Evolutionary conservation across 1,139 yeast species (phyloP).

Genomic region (Chernovozyma aurita): DNA sequence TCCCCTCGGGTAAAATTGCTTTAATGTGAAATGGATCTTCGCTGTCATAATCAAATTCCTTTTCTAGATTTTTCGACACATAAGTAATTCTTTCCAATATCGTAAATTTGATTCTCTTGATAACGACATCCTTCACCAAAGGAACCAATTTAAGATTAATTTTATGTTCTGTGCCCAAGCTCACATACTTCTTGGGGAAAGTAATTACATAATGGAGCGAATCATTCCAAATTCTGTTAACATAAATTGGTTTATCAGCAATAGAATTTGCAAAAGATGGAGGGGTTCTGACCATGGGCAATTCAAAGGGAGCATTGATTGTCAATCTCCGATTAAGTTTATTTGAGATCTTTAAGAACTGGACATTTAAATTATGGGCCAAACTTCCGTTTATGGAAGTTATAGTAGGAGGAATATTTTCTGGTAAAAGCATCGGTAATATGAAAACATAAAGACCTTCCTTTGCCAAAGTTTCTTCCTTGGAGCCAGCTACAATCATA

Average conservation of each 20-base stretch:
- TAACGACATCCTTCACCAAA: slow-evolving; percentile 57
- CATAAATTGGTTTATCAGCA: slow-evolving; percentile 76
- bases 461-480: slow-evolving; percentile 26
- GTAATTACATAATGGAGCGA: slow-evolving; percentile 73
- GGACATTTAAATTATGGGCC: slow-evolving; percentile 29
- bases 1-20: slow-evolving; percentile 18
- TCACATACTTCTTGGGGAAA: slow-evolving; percentile 69
- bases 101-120: slow-evolving; percentile 71
- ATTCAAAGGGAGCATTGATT: slow-evolving; percentile 26
- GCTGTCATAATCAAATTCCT: slow-evolving; percentile 55
- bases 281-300: slow-evolving; percentile 70
- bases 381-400: slow-evolving; percentile 51
- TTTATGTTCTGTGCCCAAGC: slow-evolving; percentile 62
- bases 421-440: slow-evolving; percentile 66
- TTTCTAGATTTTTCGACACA: slow-evolving; percentile 49
- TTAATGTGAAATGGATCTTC: slow-evolving; percentile 36
- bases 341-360: slow-evolving; percentile 30
- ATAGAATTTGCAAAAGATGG: slow-evolving; percentile 73
- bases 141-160: slow-evolving; percentile 71
- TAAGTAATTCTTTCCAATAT: slow-evolving; percentile 70
- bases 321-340: slow-evolving; percentile 32
- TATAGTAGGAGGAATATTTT: slow-evolving; percentile 68
- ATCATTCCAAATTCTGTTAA: slow-evolving; percentile 80
- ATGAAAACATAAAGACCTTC: slow-evolving; percentile 82
- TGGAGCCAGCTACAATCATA: background rate